A percentile compares a stretch with the other conserved stretches of the same genome.
These are phyloP conservation scores for Dioscorea dumetorum DNA, from an alignment of 106 monocot genomes.

Conservation along the genomic window DNA sequence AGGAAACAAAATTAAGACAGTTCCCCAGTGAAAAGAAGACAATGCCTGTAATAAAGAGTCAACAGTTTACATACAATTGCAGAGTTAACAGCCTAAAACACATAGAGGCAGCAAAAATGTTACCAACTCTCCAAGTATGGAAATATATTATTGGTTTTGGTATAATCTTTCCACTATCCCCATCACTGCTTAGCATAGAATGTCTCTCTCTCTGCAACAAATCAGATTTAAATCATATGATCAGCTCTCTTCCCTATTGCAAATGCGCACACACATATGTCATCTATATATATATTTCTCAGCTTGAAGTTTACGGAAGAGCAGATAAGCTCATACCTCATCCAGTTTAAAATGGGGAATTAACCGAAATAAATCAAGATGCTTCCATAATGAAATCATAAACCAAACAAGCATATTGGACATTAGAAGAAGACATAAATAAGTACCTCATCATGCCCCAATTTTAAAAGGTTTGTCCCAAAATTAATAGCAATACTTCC, in stretches of 20 bases:
- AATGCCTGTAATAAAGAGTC: constrained; percentile 47
- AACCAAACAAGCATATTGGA: neutral
- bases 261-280: no score
- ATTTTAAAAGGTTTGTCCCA: constrained; percentile 97
- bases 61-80: no score
- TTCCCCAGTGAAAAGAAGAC: constrained; percentile 80
- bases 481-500: constrained; percentile 97
- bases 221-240: constrained; percentile 4
- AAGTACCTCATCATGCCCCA: constrained; percentile 96
- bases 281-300: no score
- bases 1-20: constrained; percentile 91
- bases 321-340: no score
- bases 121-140: constrained; percentile 93
- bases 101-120: neutral
- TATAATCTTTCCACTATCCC: constrained; percentile 43
- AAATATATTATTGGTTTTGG: constrained; percentile 82
- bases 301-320: no score
- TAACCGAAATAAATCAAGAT: no score
- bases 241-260: neutral
- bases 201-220: constrained; percentile 65
- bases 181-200: constrained; percentile 38
- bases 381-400: neutral
- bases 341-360: no score
- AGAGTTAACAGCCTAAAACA: no score
- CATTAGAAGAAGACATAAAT: neutral